A percentile compares a stretch with the other conserved stretches of the same genome.
Evolutionary conservation across 768 basidiomycete species (phyloP).

Genomic region (Boletus rubroflammeus): DNA sequence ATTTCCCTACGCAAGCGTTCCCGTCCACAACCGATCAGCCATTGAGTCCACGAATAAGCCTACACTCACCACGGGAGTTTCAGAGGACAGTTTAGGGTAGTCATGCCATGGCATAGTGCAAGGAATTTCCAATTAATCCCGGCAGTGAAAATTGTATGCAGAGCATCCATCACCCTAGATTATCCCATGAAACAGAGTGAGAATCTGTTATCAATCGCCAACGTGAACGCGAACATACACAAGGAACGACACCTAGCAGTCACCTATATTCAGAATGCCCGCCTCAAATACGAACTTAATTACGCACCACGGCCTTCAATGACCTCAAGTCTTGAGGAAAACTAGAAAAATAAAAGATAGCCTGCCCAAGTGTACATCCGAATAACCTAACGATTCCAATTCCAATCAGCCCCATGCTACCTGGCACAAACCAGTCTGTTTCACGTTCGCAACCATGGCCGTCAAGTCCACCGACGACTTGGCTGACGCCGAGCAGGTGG

Average conservation of each 20-base stretch:
- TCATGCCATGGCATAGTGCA: not conserved
- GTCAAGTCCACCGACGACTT: not conserved
- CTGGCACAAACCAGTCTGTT: not conserved
- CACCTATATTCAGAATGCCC: not conserved
- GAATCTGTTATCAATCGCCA: not conserved
- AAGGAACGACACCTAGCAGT: not conserved
- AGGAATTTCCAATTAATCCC: not conserved
- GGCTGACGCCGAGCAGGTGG: not conserved
- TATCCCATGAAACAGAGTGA: not conserved
- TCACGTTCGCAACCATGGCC: not conserved
- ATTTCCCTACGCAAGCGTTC: not conserved
- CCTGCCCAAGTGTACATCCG: constrained; percentile 11
- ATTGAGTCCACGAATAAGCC: not conserved
- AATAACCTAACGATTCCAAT: not conserved
- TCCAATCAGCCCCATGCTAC: not conserved
- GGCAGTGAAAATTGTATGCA: not conserved
- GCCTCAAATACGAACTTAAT: not conserved
- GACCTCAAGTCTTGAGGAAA: constrained; percentile 6
- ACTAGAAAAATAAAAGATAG: constrained; percentile 5
- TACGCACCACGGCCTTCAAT: constrained; percentile 6
- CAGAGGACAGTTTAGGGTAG: not conserved
- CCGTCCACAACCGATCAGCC: not conserved
- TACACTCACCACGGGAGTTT: constrained; percentile 1
- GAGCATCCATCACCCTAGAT: not conserved
- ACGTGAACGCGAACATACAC: not conserved